Evolutionary conservation across 495 filamentous ascomycete genomes (phyloP).

Genomic region (Penicillium daleae): DNA sequence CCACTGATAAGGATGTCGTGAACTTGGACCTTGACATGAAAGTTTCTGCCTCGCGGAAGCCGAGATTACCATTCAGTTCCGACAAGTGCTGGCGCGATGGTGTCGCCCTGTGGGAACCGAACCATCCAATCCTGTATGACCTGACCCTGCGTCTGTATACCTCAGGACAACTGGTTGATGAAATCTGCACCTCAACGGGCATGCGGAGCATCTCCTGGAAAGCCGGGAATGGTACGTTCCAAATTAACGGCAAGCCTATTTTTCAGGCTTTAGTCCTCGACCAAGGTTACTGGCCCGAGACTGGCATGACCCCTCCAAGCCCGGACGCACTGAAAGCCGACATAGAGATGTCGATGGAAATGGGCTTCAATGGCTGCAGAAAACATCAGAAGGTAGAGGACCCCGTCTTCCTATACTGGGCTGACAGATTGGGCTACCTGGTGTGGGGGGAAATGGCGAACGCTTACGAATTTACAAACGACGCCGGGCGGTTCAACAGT

Average conservation of each 20-base stretch:
- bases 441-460: conserved; percentile 50
- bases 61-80: conserved; percentile 14
- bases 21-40: conserved; percentile 34
- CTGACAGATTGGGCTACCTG: conserved; percentile 42
- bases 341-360: conserved; percentile 35
- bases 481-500: conserved; percentile 54
- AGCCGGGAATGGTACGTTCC: conserved; percentile 42
- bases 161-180: conserved; percentile 28
- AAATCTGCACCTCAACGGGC: conserved; percentile 37
- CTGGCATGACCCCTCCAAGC: conserved; percentile 42
- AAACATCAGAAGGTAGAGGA: conserved; percentile 50
- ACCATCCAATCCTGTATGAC: conserved; percentile 44
- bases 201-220: conserved; percentile 44
- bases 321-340: conserved; percentile 36
- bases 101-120: conserved; percentile 43
- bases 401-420: conserved; percentile 43
- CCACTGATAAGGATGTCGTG: conserved; percentile 27
- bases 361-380: conserved; percentile 45
- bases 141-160: conserved; percentile 33
- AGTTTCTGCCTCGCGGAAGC: conserved; percentile 19
- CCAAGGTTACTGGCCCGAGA: conserved; percentile 46
- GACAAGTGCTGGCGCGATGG: conserved; percentile 32
- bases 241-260: conserved; percentile 41
- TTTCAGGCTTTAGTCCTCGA: conserved; percentile 45
- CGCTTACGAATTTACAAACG: conserved; percentile 52